Conservation (phyloP, 2,329 filamentous ascomycete species). For the Neofusicoccum sp. region DNA sequence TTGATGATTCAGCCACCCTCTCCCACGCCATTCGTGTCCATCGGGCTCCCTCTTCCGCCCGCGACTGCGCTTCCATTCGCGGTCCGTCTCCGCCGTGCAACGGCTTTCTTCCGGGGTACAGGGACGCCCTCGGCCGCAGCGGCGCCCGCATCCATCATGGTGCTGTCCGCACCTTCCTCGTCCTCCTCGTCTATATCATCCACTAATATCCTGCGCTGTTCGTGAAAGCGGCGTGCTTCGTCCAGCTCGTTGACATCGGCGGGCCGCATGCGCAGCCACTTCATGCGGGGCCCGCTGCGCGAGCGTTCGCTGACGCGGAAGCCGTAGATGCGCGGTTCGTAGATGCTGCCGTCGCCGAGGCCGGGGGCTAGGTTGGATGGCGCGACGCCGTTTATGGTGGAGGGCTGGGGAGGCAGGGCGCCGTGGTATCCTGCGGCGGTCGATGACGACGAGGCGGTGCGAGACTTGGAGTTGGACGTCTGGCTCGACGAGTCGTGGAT, state of each 20-base stretch:
- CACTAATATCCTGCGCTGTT: slow-evolving; percentile 31
- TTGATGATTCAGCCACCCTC: slow-evolving; percentile 30
- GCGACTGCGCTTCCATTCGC: slow-evolving; percentile 16
- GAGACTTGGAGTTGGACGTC: slow-evolving; percentile 37
- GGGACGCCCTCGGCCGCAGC: slow-evolving; percentile 35
- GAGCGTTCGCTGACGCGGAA: slow-evolving; percentile 93
- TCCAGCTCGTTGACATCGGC: slow-evolving; percentile 80
- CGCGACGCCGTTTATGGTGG: slow-evolving; percentile 80
- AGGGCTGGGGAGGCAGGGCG: slow-evolving; percentile 49
- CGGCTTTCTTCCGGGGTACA: slow-evolving; percentile 40
- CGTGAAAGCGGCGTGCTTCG: slow-evolving; percentile 59
- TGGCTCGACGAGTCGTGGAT: slow-evolving; percentile 35
- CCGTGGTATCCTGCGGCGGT: slow-evolving; percentile 30
- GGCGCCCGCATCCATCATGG: slow-evolving; percentile 41
- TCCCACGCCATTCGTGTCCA: slow-evolving; percentile 44
- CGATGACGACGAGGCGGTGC: slow-evolving; percentile 35
- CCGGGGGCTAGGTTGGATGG: slow-evolving; percentile 86
- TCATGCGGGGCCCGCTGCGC: slow-evolving; percentile 90
- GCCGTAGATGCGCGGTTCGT: slow-evolving; percentile 94
- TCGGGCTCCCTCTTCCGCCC: slow-evolving; percentile 36
- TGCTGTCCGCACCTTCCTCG: slow-evolving; percentile 33
- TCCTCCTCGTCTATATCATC: slow-evolving; percentile 45
- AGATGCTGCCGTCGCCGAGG: slow-evolving; percentile 79
- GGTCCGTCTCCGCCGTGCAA: slow-evolving; percentile 37
- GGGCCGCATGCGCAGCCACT: slow-evolving; percentile 88